These are phyloP conservation scores for Lichtheimia corymbifera DNA, from an alignment of 371 early-diverging fungal species.

Conservation along the genomic window DNA sequence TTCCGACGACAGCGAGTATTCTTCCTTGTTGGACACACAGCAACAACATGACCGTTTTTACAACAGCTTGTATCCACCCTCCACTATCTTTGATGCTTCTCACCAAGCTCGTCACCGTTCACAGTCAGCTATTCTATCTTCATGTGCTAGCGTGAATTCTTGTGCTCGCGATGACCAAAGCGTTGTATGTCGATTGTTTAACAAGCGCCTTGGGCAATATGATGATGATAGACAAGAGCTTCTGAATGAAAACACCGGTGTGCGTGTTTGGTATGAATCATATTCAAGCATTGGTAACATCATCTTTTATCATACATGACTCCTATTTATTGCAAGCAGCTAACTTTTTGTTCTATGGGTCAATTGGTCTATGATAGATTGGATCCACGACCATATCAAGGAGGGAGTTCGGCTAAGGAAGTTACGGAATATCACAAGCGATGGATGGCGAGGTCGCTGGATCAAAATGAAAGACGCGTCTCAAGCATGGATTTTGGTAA, in stretches of 20 bases:
- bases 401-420: conserved; percentile 79
- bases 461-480: conserved; percentile 69
- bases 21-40: too few relatives aligned
- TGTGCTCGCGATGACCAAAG: too few relatives aligned
- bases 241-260: conserved; percentile 61
- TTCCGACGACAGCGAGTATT: too few relatives aligned
- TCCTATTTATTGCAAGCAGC: not conserved
- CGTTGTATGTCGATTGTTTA: conserved; percentile 16
- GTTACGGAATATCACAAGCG: conserved; percentile 43
- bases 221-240: conserved; percentile 58
- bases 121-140: too few relatives aligned
- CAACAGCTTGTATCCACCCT: too few relatives aligned
- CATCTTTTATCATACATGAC: not conserved
- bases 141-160: too few relatives aligned
- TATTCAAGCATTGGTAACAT: conserved; percentile 76
- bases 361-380: conserved; percentile 53
- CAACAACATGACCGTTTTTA: too few relatives aligned
- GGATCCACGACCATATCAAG: conserved; percentile 90
- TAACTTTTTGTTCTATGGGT: not conserved
- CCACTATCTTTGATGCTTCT: too few relatives aligned
- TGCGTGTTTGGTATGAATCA: conserved; percentile 64
- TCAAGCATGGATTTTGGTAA: conserved; percentile 87
- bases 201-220: conserved; percentile 41
- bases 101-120: too few relatives aligned
- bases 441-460: conserved; percentile 60